Evolutionary conservation across 2,329 filamentous ascomycete genomes (phyloP).

Genomic region (Cercospora beticola): DNA sequence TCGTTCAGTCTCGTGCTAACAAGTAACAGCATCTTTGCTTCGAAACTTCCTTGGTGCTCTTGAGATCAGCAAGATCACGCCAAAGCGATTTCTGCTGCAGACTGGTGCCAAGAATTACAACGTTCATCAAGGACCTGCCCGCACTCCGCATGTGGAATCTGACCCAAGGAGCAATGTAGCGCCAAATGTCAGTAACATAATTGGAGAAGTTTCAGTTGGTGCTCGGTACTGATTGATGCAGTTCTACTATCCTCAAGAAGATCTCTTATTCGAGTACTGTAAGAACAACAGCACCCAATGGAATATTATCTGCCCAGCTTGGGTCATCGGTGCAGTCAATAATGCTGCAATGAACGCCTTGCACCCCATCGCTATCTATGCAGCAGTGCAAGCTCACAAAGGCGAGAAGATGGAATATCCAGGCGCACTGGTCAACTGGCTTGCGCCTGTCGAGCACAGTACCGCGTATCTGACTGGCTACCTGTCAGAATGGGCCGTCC

Average conservation of each 20-base stretch:
- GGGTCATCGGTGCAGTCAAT: slow-evolving; percentile 49
- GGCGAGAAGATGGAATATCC: slow-evolving; percentile 47
- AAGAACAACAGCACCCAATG: slow-evolving; percentile 40
- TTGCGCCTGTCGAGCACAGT: slow-evolving; percentile 44
- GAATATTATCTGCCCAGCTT: slow-evolving; percentile 51
- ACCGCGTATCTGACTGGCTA: slow-evolving; percentile 51
- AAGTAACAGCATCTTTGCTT: slow-evolving; percentile 42
- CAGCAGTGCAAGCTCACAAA: slow-evolving; percentile 48
- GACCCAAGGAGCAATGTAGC: slow-evolving; percentile 47
- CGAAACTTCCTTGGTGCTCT: slow-evolving; percentile 52
- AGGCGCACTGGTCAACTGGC: slow-evolving; percentile 47
- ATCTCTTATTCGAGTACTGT: slow-evolving; percentile 49
- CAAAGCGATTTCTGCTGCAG: slow-evolving; percentile 52
- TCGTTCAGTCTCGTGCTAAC: neutral
- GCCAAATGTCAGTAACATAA: slow-evolving; percentile 40
- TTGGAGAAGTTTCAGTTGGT: neutral
- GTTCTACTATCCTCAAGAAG: slow-evolving; percentile 58
- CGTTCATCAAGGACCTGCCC: slow-evolving; percentile 42
- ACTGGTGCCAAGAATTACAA: slow-evolving; percentile 56
- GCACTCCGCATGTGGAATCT: slow-evolving; percentile 48
- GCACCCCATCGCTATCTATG: slow-evolving; percentile 52
- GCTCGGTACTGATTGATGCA: neutral
- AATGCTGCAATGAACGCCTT: slow-evolving; percentile 54
- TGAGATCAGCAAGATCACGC: slow-evolving; percentile 43
- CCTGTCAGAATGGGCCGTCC: slow-evolving; percentile 52